Conservation (phyloP, 768 basidiomycete genomes). For the Trametes maxima region DNA sequence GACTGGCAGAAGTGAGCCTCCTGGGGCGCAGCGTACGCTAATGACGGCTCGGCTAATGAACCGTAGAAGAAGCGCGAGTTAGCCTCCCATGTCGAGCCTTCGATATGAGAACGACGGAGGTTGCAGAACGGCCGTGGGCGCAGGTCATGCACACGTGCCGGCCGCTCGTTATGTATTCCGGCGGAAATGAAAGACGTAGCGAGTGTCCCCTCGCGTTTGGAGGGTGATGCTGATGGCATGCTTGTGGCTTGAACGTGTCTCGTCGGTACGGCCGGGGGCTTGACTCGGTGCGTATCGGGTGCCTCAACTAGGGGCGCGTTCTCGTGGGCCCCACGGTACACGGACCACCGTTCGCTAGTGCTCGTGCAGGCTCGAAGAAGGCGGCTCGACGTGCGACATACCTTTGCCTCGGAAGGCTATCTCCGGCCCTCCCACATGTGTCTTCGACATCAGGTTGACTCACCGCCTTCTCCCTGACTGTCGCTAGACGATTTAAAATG, state of each 20-base stretch:
- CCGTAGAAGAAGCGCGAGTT: constrained; percentile 2
- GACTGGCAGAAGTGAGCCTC: background rate
- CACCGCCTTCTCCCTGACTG: background rate
- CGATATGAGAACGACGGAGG: constrained; percentile 18
- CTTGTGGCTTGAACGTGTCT: background rate
- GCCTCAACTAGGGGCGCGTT: background rate
- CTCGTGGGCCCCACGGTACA: constrained; percentile 1
- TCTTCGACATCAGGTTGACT: background rate
- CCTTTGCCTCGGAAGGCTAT: background rate
- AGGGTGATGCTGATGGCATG: constrained; percentile 5
- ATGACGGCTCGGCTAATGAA: constrained; percentile 10
- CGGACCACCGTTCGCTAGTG: background rate
- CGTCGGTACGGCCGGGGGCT: background rate
- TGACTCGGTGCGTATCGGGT: background rate
- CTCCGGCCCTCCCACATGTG: background rate
- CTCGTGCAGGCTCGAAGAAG: background rate
- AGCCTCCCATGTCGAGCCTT: constrained; percentile 8
- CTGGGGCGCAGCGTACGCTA: background rate
- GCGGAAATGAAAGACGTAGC: constrained; percentile 16
- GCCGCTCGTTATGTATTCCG: constrained; percentile 10
- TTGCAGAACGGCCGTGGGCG: constrained; percentile 12
- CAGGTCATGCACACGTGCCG: constrained; percentile 14
- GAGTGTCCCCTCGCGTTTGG: constrained; percentile 8
- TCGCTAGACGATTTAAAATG: too few relatives aligned
- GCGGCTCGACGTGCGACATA: background rate